phyloP scores from a whole-genome alignment of 2,329 filamentous ascomycete genomes.

The Fusarium chlamydosporum region DNA sequence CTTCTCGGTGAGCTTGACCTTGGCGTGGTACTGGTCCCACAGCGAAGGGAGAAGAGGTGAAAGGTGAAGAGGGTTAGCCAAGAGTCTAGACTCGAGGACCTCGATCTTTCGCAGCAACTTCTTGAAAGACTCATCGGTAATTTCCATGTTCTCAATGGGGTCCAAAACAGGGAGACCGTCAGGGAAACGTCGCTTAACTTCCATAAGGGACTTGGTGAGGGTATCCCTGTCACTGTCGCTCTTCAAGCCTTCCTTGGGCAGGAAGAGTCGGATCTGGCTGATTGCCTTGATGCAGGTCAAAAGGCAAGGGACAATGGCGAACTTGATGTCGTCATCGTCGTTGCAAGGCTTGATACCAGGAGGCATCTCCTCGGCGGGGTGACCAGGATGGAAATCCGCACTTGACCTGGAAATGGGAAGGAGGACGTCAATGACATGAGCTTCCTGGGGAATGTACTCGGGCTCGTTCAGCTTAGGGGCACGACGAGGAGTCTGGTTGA shows the following conservation, averaged over 20 bases:
- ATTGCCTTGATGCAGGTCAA: constrained; percentile 88
- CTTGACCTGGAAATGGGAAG: constrained; percentile 70
- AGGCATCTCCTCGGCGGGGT: constrained; percentile 63
- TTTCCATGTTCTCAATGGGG: constrained; percentile 96
- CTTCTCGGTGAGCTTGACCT: constrained; percentile 80
- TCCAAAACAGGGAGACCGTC: constrained; percentile 92
- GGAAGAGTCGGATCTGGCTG: constrained; percentile 84
- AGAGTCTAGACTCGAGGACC: constrained; percentile 89
- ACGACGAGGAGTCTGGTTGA: constrained; percentile 78
- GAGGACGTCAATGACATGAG: constrained; percentile 85
- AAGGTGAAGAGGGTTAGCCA: constrained; percentile 92
- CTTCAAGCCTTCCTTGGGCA: constrained; percentile 80
- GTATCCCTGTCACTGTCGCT: constrained; percentile 74
- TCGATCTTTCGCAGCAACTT: constrained; percentile 96
- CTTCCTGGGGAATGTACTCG: constrained; percentile 80
- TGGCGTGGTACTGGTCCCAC: constrained; percentile 88
- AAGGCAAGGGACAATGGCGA: constrained; percentile 78
- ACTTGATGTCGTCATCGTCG: constrained; percentile 52
- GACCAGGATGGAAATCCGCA: constrained; percentile 59
- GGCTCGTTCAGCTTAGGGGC: constrained; percentile 76
- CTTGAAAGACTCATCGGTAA: constrained; percentile 93
- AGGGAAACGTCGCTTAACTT: constrained; percentile 89
- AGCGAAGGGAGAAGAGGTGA: constrained; percentile 86
- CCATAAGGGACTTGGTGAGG: constrained; percentile 78
- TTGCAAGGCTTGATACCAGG: constrained; percentile 67